Evolutionary conservation across 2,329 filamentous ascomycete species (phyloP).

Genomic region (Chaetomium globosum): DNA sequence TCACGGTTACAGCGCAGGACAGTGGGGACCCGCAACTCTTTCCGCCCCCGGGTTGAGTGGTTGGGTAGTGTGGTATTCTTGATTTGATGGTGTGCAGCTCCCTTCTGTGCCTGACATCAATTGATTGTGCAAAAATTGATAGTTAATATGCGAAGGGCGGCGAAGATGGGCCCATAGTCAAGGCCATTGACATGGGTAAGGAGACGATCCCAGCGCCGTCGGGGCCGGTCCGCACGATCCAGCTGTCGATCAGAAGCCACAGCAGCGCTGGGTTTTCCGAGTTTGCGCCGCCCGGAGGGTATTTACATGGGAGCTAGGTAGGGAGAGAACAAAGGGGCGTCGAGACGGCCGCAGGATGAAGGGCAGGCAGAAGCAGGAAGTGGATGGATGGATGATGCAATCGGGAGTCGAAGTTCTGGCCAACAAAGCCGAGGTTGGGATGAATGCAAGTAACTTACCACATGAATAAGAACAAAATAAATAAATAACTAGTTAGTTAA

Average conservation of each 20-base stretch:
- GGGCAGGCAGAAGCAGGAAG: neutral
- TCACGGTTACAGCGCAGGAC: neutral
- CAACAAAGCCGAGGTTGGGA: slow-evolving; percentile 11
- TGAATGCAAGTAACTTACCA: neutral
- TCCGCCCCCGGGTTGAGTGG: slow-evolving; percentile 3
- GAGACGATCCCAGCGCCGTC: slow-evolving; percentile 12
- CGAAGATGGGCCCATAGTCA: neutral
- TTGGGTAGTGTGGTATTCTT: neutral
- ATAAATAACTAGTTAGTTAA: neutral
- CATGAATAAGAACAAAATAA: neutral
- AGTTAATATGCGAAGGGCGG: slow-evolving; percentile 11
- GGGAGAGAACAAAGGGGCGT: neutral
- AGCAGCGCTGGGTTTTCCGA: slow-evolving; percentile 3
- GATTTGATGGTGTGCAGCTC: neutral
- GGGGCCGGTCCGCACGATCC: slow-evolving; percentile 9
- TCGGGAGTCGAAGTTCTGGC: neutral
- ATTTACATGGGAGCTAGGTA: neutral
- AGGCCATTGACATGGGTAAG: slow-evolving; percentile 1
- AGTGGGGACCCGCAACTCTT: neutral
- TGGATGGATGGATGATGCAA: neutral
- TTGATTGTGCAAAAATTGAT: slow-evolving; percentile 7
- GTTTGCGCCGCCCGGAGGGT: slow-evolving; percentile 7
- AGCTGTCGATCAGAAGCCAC: slow-evolving; percentile 11
- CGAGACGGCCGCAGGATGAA: neutral
- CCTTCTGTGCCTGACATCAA: slow-evolving; percentile 18